Evolutionary conservation across 2,329 filamentous ascomycete genomes (phyloP).

Genomic region (Huntiella savannae): DNA sequence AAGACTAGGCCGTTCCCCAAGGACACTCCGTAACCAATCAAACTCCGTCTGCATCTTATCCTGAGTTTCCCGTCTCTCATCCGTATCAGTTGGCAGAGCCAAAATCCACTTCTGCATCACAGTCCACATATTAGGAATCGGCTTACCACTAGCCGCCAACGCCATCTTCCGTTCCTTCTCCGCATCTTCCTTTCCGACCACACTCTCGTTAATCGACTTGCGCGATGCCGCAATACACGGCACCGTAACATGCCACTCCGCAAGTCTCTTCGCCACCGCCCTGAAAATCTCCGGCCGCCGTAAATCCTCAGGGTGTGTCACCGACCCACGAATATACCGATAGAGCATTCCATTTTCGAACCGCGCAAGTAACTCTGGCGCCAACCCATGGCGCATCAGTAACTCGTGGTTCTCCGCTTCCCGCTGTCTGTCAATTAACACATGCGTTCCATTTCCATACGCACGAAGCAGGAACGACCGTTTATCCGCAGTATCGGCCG

Average conservation of each 20-base stretch:
- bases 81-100: constrained; percentile 57
- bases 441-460: constrained; percentile 83
- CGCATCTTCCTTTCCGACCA: constrained; percentile 12
- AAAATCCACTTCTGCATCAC: constrained; percentile 92
- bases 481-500: constrained; percentile 55
- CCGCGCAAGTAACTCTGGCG: constrained; percentile 70
- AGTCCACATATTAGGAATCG: constrained; percentile 77
- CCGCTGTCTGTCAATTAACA: constrained; percentile 90
- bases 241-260: constrained; percentile 74
- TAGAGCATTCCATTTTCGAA: constrained; percentile 96
- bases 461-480: constrained; percentile 79
- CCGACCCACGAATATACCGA: constrained; percentile 65
- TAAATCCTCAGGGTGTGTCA: constrained; percentile 65
- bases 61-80: constrained; percentile 48
- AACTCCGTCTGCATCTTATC: constrained; percentile 56
- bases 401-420: constrained; percentile 65
- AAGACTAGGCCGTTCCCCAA: constrained; percentile 61
- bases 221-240: constrained; percentile 31
- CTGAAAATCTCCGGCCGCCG: constrained; percentile 56
- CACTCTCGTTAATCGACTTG: constrained; percentile 16
- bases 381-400: constrained; percentile 64
- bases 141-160: constrained; percentile 43
- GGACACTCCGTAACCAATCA: constrained; percentile 44
- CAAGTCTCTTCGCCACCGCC: constrained; percentile 66
- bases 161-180: constrained; percentile 24